A percentile compares a stretch with the other conserved stretches of the same genome.
Conservation (phyloP, 495 filamentous ascomycete species). For the Aspergillus funiculosus region DNA sequence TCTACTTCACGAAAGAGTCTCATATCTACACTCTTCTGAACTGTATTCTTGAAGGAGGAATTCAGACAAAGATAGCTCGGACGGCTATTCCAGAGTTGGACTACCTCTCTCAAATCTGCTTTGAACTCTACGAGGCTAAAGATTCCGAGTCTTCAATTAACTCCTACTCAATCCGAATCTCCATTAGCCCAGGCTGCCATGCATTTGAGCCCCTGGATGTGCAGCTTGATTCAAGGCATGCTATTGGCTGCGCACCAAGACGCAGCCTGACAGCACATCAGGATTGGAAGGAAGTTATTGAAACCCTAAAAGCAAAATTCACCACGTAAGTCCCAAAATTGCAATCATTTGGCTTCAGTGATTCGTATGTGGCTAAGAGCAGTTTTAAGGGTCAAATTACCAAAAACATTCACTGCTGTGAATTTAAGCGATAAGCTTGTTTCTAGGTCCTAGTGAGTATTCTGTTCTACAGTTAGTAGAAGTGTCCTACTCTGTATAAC, state of each 20-base stretch:
- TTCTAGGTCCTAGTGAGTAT: conserved; percentile 7
- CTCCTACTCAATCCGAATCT: conserved; percentile 92
- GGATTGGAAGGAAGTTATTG: conserved; percentile 93
- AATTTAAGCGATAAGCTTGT: conserved; percentile 70
- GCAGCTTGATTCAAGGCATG: conserved; percentile 89
- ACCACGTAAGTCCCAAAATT: conserved; percentile 61
- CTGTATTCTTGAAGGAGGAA: conserved; percentile 93
- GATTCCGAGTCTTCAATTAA: conserved; percentile 67
- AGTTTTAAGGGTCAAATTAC: conserved; percentile 72
- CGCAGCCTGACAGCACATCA: conserved; percentile 85
- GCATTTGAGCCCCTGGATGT: conserved; percentile 93
- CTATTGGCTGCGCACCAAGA: conserved; percentile 84
- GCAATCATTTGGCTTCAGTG: background rate
- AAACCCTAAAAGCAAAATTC: conserved; percentile 90
- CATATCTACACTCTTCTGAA: conserved; percentile 98
- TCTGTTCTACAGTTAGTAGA: background rate
- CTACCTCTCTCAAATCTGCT: conserved; percentile 95
- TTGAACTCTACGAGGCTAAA: conserved; percentile 93
- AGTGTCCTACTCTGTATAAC: too few relatives aligned
- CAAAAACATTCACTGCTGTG: conserved; percentile 86
- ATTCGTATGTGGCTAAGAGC: conserved; percentile 7
- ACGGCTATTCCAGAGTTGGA: conserved; percentile 94
- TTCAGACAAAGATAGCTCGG: conserved; percentile 85
- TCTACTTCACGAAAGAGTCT: conserved; percentile 98
- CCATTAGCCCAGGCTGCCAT: conserved; percentile 91